Conservation (phyloP, 768 basidiomycete genomes). For the Phylloporus sp. region DNA sequence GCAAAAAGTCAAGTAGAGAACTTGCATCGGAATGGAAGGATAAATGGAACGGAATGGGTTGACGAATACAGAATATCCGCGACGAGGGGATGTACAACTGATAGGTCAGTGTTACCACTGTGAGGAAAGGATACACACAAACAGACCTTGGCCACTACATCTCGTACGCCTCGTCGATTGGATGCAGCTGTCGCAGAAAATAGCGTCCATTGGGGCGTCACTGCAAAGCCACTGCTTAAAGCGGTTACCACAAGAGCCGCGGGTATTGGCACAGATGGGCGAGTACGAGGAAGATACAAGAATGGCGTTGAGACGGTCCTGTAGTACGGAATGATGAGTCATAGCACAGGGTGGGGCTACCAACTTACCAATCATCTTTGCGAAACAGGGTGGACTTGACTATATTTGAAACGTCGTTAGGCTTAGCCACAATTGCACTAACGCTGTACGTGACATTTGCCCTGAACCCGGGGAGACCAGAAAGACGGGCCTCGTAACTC, state of each 20-base stretch:
- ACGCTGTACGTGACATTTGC: conserved; percentile 64
- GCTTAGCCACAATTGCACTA: conserved; percentile 48
- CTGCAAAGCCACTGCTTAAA: conserved; percentile 38
- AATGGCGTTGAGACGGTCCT: conserved; percentile 60
- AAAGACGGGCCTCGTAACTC: conserved; percentile 61
- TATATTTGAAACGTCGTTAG: conserved; percentile 37
- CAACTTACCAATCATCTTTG: conserved; percentile 50
- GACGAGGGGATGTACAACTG: conserved; percentile 55
- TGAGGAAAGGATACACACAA: background rate
- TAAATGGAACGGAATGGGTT: conserved; percentile 67
- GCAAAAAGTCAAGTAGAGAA: conserved; percentile 58
- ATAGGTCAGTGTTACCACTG: background rate
- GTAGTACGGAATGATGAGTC: background rate
- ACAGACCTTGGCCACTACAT: conserved; percentile 37
- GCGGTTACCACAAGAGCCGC: conserved; percentile 33
- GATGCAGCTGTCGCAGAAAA: conserved; percentile 41
- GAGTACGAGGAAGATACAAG: conserved; percentile 61
- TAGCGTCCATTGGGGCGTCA: conserved; percentile 48
- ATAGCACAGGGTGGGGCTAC: background rate
- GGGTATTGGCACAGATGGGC: conserved; percentile 54
- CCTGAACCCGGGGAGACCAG: conserved; percentile 68
- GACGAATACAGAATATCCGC: conserved; percentile 52
- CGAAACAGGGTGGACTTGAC: conserved; percentile 54
- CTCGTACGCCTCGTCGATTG: conserved; percentile 34
- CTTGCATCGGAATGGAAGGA: conserved; percentile 52